A percentile compares a stretch with the other conserved stretches of the same genome.
Conservation (phyloP, 2,329 filamentous ascomycete species). For the Aspergillus melleus region DNA sequence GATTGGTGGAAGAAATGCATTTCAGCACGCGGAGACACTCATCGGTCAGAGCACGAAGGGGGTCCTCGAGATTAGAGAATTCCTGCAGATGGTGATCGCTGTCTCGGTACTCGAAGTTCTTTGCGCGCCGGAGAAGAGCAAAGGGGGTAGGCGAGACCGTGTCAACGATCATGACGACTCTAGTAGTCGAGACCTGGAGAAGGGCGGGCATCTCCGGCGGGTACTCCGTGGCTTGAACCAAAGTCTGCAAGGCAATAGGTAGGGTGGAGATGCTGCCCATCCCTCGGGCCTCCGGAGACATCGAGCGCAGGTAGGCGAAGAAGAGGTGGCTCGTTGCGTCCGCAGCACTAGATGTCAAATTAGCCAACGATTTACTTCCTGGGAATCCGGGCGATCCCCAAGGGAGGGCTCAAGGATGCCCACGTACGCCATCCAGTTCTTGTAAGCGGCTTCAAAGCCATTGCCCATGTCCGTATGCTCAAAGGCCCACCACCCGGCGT, state of each 20-base stretch:
- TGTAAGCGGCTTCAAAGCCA: constrained; percentile 94
- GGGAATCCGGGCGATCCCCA: constrained; percentile 1
- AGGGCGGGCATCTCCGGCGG: constrained; percentile 77
- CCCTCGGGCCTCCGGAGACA: constrained; percentile 74
- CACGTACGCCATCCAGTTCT: constrained; percentile 75
- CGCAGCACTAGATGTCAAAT: constrained; percentile 65
- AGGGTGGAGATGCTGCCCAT: constrained; percentile 79
- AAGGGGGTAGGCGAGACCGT: constrained; percentile 94
- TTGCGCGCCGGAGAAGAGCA: constrained; percentile 81
- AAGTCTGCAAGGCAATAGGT: constrained; percentile 84
- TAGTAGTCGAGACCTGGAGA: constrained; percentile 77
- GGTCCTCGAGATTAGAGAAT: constrained; percentile 87
- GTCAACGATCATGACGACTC: constrained; percentile 96
- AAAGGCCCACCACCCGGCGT: constrained; percentile 99
- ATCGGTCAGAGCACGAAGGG: constrained; percentile 82
- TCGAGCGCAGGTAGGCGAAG: constrained; percentile 91
- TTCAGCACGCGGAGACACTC: constrained; percentile 90
- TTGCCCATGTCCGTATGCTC: constrained; percentile 83
- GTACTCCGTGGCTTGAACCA: constrained; percentile 91
- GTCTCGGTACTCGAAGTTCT: constrained; percentile 93
- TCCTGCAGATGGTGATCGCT: constrained; percentile 80
- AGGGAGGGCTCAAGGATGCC: background rate
- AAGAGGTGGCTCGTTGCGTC: constrained; percentile 96
- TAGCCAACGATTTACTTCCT: constrained; percentile 23
- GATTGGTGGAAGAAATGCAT: constrained; percentile 84